Base-by-base conservation (phyloP, 805 yeast species). In the Candida schatavii region DNA sequence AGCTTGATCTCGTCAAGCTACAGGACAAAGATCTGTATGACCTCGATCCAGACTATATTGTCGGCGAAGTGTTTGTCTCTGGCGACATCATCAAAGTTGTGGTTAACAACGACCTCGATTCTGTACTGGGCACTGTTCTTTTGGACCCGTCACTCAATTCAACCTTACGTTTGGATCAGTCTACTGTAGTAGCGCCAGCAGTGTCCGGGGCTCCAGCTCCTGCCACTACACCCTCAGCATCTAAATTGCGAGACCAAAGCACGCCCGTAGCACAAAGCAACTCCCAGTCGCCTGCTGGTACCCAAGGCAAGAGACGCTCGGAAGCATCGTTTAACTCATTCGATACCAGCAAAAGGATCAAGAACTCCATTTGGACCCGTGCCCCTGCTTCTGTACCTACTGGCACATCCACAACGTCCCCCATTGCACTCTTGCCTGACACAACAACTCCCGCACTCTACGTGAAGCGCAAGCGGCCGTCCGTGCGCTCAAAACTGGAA, bases 1-100 rank as follows among this genome's bases (percentile, higher is more conserved):
- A 74, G 1, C 57, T 85, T 15, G 68, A 69, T 4, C 76, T 87
- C 31, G 62, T 72, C n/a, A 75, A 77, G 39, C 61, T 87, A 4
- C 95, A 86, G 54, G 91, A 86, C 57, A 60, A 59, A 32, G 75
- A 78, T 44, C 74, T 74, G 43, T 85, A 90, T 50, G 95, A 87
- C 55, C 63, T 87, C 43, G 96, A 87, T 58, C 90, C 90, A 0
- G 95, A 85, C 45, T 86, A 81, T 48, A 46, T 60, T 2, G 83
- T 81, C 0, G 74, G 73, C 7, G 87, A 85, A 50, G 81, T 85
- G 4, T 85, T 87, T 52, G 37, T 22, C n/a, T 49, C 62, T 13
- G 68, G 68, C 3, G 72, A 65, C 36, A 43, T 59, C 7, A 40
- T 70, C 19, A 53, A 74, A 35, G 60, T 70, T 2, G 45, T 69